Evolutionary conservation across 257 asterid genomes (phyloP).

Genomic region (Solanum pimpinellifolium): DNA sequence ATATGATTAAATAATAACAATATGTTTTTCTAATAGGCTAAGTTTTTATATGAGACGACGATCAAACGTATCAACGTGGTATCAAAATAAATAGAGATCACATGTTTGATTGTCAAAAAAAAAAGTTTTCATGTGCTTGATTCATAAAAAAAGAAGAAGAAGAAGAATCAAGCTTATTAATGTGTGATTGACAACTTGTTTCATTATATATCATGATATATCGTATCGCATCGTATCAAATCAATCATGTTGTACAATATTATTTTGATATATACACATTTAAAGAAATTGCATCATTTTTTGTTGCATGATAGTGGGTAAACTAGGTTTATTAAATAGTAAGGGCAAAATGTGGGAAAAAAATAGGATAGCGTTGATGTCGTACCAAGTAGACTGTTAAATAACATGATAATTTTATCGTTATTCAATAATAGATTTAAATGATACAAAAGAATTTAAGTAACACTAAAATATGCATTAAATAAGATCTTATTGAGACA

Average conservation of each 20-base stretch:
- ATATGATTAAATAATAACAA: not conserved
- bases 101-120: not conserved
- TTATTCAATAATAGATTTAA: not conserved
- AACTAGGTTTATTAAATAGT: not conserved
- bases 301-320: not conserved
- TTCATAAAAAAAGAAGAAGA: not conserved
- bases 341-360: not conserved
- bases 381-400: not conserved
- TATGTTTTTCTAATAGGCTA: not conserved
- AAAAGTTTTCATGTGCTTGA: not conserved
- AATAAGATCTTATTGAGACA: no score
- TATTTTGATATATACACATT: not conserved
- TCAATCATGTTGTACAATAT: not conserved
- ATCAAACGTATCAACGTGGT: not conserved
- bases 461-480: not conserved
- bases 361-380: rapidly evolving
- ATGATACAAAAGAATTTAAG: not conserved
- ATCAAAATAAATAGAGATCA: not conserved
- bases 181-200: not conserved
- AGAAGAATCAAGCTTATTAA: not conserved
- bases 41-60: not conserved
- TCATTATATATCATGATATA: not conserved
- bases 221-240: not conserved
- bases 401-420: not conserved
- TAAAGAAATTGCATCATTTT: not conserved